Conservation (phyloP, 2,329 filamentous ascomycete genomes). For the Colletotrichum sp. region DNA sequence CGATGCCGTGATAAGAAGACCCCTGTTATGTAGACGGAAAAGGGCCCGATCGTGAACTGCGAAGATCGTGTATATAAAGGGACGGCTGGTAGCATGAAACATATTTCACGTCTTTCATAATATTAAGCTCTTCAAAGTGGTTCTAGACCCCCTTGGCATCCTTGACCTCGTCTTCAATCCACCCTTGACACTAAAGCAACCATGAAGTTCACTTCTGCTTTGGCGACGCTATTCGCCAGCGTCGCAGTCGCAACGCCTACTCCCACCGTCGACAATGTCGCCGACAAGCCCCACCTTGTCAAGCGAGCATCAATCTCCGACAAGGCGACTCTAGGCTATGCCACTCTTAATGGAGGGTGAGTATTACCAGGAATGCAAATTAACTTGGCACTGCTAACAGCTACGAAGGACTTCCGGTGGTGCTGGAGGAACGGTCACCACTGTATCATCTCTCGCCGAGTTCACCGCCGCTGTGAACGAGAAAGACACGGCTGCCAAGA, state of each 20-base stretch:
- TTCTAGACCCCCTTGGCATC: background rate
- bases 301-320: constrained; percentile 25
- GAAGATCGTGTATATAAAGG: constrained; percentile 1
- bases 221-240: constrained; percentile 11
- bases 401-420: constrained; percentile 49
- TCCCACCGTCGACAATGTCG: constrained; percentile 8
- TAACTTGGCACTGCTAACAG: background rate
- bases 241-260: constrained; percentile 20
- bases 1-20: background rate
- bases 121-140: background rate
- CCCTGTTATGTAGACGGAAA: background rate
- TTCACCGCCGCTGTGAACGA: constrained; percentile 49
- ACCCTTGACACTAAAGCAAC: background rate
- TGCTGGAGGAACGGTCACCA: constrained; percentile 50
- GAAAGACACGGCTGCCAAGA: constrained; percentile 36
- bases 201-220: constrained; percentile 16
- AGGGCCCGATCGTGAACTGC: background rate
- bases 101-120: background rate
- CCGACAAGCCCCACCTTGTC: constrained; percentile 10
- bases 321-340: constrained; percentile 44
- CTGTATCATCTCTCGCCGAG: constrained; percentile 49
- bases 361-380: background rate
- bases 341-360: constrained; percentile 44
- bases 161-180: background rate
- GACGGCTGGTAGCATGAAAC: background rate